phyloP scores from a whole-genome alignment of 2,329 filamentous ascomycete genomes.

The Aureobasidium leucospermi region DNA sequence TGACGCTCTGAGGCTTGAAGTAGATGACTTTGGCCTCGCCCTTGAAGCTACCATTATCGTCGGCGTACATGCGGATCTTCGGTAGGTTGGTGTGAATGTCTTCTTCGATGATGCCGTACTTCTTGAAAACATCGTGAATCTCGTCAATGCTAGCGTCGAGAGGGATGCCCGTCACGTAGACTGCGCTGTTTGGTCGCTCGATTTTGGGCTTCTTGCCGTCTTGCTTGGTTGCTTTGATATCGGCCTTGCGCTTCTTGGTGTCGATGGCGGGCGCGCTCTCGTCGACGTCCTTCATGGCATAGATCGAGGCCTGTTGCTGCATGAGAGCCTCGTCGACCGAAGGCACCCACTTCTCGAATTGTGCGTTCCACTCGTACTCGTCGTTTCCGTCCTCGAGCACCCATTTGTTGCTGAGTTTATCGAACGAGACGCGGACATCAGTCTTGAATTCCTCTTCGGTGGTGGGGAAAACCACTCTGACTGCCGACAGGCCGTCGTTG shows the following conservation, averaged over 20 bases:
- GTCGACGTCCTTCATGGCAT: conserved; percentile 51
- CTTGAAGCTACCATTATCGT: conserved; percentile 78
- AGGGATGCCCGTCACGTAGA: conserved; percentile 87
- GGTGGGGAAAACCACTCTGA: conserved; percentile 38
- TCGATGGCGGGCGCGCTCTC: conserved; percentile 44
- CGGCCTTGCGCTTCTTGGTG: conserved; percentile 36
- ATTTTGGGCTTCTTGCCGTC: conserved; percentile 24
- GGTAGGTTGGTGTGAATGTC: conserved; percentile 83
- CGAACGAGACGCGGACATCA: conserved; percentile 80
- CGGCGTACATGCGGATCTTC: conserved; percentile 86
- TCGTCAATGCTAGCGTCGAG: conserved; percentile 71
- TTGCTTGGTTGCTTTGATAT: conserved; percentile 24
- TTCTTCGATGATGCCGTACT: conserved; percentile 86
- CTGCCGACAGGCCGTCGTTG: conserved; percentile 13
- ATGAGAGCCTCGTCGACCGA: conserved; percentile 54
- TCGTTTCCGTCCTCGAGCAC: conserved; percentile 75
- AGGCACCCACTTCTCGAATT: conserved; percentile 67
- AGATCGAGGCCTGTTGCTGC: conserved; percentile 55
- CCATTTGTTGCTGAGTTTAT: conserved; percentile 73
- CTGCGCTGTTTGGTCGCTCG: conserved; percentile 67
- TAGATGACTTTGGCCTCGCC: conserved; percentile 87
- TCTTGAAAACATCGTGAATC: conserved; percentile 76
- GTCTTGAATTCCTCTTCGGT: conserved; percentile 62
- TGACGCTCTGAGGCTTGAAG: conserved; percentile 89
- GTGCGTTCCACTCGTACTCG: conserved; percentile 75